Evolutionary conservation across 345 rosid genomes (phyloP).

Genomic region (Gossypium raimondii): DNA sequence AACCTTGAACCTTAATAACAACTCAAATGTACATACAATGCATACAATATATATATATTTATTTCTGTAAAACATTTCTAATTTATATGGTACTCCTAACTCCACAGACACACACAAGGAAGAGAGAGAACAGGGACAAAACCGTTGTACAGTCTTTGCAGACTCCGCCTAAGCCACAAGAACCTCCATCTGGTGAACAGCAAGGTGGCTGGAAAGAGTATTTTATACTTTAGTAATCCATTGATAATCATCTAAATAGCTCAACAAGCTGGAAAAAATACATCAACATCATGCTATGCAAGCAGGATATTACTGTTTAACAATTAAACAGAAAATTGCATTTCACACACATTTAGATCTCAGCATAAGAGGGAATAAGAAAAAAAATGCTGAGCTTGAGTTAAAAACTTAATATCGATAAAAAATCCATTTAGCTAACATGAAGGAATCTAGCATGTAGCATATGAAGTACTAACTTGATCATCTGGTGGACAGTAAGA

Average conservation of each 20-base stretch:
- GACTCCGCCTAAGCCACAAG: constrained; percentile 64
- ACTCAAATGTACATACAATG: constrained; percentile 8
- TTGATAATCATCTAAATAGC: not conserved
- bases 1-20: not conserved
- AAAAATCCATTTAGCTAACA: not conserved
- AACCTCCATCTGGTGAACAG: constrained; percentile 66
- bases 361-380: not conserved
- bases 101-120: not conserved
- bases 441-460: not conserved
- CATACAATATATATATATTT: not conserved
- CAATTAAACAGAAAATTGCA: constrained; percentile 11
- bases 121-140: constrained; percentile 21
- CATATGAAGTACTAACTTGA: constrained; percentile 55
- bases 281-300: not conserved
- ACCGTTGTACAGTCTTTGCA: constrained; percentile 96
- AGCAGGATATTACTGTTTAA: not conserved
- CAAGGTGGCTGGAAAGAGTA: constrained; percentile 69
- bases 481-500: constrained; percentile 95
- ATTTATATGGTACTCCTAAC: not conserved
- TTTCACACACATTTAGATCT: not conserved
- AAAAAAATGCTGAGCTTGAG: not conserved
- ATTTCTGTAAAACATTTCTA: constrained; percentile 21
- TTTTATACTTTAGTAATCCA: constrained; percentile 8
- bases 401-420: not conserved
- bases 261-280: constrained; percentile 6